These are phyloP conservation scores for Aspergillus biplanus DNA, from an alignment of 495 filamentous ascomycete genomes.

Conservation along the genomic window DNA sequence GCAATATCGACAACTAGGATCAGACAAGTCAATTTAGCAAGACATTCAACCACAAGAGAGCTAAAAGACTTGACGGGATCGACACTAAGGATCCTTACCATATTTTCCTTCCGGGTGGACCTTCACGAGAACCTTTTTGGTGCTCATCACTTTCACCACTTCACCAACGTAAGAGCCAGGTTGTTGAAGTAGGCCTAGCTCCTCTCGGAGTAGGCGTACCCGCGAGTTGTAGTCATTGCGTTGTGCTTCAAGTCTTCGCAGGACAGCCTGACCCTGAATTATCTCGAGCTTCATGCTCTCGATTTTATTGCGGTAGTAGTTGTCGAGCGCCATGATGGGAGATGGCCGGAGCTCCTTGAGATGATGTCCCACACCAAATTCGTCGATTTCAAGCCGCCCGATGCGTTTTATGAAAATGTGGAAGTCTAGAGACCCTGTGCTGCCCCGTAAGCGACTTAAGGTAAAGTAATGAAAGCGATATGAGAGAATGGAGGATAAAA, in stretches of 20 bases:
- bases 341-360: constrained; percentile 34
- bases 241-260: constrained; percentile 94
- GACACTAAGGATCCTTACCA: constrained; percentile 57
- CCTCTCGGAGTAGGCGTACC: constrained; percentile 92
- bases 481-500: not conserved
- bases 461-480: not conserved
- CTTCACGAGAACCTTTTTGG: constrained; percentile 98
- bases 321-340: constrained; percentile 92
- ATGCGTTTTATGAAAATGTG: not conserved
- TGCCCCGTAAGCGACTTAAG: not conserved
- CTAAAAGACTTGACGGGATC: constrained; percentile 1
- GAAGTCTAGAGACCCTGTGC: too few species aligned
- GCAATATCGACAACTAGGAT: constrained; percentile 89
- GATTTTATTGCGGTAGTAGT: constrained; percentile 99
- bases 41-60: not conserved
- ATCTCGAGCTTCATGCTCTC: constrained; percentile 99
- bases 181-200: constrained; percentile 94
- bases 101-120: constrained; percentile 99
- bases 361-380: constrained; percentile 10
- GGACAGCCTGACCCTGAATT: constrained; percentile 93
- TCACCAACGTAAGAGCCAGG: constrained; percentile 98
- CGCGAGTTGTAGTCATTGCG: constrained; percentile 99
- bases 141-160: constrained; percentile 99
- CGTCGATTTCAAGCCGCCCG: not conserved
- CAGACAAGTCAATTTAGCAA: constrained; percentile 24